Base-by-base conservation (phyloP, 164 flowering plant genomes). In the Vitis riparia region DNA sequence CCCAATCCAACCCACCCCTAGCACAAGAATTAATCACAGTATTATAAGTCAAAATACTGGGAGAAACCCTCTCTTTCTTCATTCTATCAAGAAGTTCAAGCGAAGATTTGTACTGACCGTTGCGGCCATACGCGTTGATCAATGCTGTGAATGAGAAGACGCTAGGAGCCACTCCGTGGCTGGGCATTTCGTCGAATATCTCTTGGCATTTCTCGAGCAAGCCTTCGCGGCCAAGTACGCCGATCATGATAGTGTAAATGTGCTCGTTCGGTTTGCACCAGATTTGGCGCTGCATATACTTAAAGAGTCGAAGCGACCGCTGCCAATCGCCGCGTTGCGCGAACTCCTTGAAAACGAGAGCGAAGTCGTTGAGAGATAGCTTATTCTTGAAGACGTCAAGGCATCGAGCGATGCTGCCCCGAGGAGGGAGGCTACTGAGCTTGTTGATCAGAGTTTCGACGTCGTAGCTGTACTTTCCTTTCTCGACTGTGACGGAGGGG, bases 241-340 rank as follows among this genome's bases (percentile, higher is more conserved):
- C 89, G 29, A 94, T 88, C 77, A 94, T 75, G 10, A 92, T 81
- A n/a, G 96, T 86, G 67, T 91, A 92, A 10, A 92, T 91, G 66
- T 89, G 97, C 61, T 94, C 97, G 70, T 90, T 92, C 1, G 99
- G 97, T 79, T 89, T 94, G 74, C 97, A 94, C 99, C 99, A 94
- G 27, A 91, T 77, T 77, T 94, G 99, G 17, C 99, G 81, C 81
- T 92, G 99, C 94, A 92, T 92, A 64, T 92, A 89, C 81, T 94
- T 92, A 79, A 94, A 94, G 60, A 94, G 82, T 3, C 99, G 83
- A 9, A 94, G 87, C 8, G 97, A 88, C 23, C 97, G 73, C 74
- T 94, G 99, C 97, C 99, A 94, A 67, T 94, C 99, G 2, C 97
- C 94, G 29, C 97, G 90, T 8, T 77, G 86, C 5, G 97, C 97